Evolutionary conservation across 768 basidiomycete species (phyloP).

Genomic region (Lyophyllum shimeji): DNA sequence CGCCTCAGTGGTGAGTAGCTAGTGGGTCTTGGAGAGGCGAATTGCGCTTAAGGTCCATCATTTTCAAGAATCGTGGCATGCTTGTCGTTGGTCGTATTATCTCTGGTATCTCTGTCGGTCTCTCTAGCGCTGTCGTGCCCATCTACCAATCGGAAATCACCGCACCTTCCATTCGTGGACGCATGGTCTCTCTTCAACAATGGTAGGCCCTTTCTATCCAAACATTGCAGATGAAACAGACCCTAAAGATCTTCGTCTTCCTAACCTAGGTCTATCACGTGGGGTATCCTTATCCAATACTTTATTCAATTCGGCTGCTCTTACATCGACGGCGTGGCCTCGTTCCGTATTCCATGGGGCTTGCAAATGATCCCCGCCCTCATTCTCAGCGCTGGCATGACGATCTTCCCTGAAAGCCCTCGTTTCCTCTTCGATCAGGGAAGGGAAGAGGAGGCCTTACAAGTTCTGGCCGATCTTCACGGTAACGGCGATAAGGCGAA

Average conservation of each 20-base stretch:
- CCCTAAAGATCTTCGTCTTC: no score
- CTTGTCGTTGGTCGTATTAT: slow-evolving; percentile 70
- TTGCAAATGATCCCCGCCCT: slow-evolving; percentile 79
- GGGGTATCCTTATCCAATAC: slow-evolving; percentile 77
- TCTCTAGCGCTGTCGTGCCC: slow-evolving; percentile 66
- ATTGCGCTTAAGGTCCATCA: neutral
- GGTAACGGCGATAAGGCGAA: slow-evolving; percentile 57
- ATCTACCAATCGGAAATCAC: slow-evolving; percentile 77
- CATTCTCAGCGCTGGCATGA: slow-evolving; percentile 66
- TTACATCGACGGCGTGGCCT: slow-evolving; percentile 66
- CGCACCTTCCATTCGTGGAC: slow-evolving; percentile 70
- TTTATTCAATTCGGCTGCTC: slow-evolving; percentile 77
- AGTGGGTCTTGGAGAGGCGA: neutral
- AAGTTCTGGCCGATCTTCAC: slow-evolving; percentile 75
- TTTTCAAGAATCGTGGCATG: slow-evolving; percentile 64
- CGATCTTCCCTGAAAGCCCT: slow-evolving; percentile 67
- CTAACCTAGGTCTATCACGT: slow-evolving; percentile 60
- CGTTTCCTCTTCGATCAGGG: slow-evolving; percentile 69
- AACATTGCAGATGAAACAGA: no score
- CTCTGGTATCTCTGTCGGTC: slow-evolving; percentile 65
- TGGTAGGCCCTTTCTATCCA: slow-evolving; percentile 35
- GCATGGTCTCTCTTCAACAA: slow-evolving; percentile 76
- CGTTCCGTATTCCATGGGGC: slow-evolving; percentile 81
- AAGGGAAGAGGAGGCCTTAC: slow-evolving; percentile 64
- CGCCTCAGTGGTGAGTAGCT: slow-evolving; percentile 42